phyloP scores from a whole-genome alignment of 140 eudicot species.

The Flaveria floridana region DNA sequence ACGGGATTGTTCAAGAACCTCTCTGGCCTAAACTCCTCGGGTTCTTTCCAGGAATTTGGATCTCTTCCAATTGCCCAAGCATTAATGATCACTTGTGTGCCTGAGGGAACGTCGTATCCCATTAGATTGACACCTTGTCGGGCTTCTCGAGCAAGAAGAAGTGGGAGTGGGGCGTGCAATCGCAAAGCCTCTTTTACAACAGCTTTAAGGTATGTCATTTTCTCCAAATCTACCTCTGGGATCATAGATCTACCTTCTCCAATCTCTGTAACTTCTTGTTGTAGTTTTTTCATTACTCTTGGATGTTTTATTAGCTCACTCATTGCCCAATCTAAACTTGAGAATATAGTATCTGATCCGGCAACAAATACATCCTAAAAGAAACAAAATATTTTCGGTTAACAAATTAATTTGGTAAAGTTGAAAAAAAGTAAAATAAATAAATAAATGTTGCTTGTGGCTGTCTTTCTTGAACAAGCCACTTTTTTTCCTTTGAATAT shows the following conservation, averaged over 20 bases:
- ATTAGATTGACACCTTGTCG: conserved; percentile 24
- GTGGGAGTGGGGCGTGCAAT: conserved; percentile 35
- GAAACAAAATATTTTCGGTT: neutral
- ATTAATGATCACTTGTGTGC: conserved; percentile 33
- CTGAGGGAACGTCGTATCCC: conserved; percentile 33
- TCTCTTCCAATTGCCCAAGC: conserved; percentile 42
- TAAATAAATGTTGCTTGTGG: no score
- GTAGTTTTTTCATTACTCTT: conserved; percentile 27
- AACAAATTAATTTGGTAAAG: neutral
- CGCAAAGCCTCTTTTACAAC: conserved; percentile 33
- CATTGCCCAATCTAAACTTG: conserved; percentile 31
- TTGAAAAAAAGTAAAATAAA: no score
- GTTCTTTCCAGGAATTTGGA: conserved; percentile 25
- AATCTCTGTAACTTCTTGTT: conserved; percentile 19
- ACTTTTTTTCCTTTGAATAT: no score
- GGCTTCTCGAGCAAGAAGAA: conserved; percentile 31
- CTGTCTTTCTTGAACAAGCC: no score
- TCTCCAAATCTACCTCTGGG: conserved; percentile 28
- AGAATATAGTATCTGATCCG: conserved; percentile 28
- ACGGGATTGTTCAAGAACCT: conserved; percentile 33
- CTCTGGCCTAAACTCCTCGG: conserved; percentile 33
- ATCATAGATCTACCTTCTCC: conserved; percentile 20
- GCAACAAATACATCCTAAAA: conserved; percentile 34
- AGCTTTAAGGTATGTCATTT: conserved; percentile 24
- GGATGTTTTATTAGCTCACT: conserved; percentile 36